Conservation (phyloP, 2,329 filamentous ascomycete genomes). For the Fulvia fulva region DNA sequence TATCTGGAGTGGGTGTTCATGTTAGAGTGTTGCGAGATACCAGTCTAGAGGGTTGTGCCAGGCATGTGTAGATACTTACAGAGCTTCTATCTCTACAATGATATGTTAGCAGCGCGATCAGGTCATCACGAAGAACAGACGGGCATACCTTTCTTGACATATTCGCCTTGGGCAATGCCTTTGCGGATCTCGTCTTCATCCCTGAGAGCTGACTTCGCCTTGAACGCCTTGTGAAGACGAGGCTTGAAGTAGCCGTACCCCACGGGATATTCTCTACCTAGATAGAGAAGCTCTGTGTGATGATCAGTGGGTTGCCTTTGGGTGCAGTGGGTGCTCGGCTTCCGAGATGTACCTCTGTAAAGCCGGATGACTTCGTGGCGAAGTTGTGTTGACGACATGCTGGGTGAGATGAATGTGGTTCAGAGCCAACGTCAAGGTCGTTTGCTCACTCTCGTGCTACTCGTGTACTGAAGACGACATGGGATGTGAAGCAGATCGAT, state of each 20-base stretch:
- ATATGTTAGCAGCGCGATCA: neutral
- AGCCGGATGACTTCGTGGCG: slow-evolving; percentile 75
- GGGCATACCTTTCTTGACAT: slow-evolving; percentile 77
- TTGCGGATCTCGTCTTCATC: slow-evolving; percentile 72
- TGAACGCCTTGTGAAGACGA: slow-evolving; percentile 80
- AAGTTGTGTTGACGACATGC: slow-evolving; percentile 43
- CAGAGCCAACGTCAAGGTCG: neutral
- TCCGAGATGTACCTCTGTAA: slow-evolving; percentile 68
- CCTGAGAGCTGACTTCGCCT: slow-evolving; percentile 63
- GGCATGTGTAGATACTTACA: neutral
- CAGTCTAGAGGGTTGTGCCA: neutral
- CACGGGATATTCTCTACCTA: slow-evolving; percentile 81
- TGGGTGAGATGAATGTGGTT: too few relatives aligned
- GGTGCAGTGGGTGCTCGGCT: neutral
- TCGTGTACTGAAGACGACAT: neutral
- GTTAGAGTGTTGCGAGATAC: slow-evolving; percentile 3
- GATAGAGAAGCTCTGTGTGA: slow-evolving; percentile 68
- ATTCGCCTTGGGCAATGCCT: slow-evolving; percentile 74
- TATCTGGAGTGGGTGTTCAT: slow-evolving; percentile 55
- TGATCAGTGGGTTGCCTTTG: neutral
- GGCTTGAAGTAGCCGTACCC: slow-evolving; percentile 79
- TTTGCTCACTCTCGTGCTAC: neutral
- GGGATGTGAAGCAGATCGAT: too few relatives aligned
- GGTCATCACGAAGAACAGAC: neutral
- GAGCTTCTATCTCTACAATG: neutral